Percentiles rank a stretch among this genome's conserved stretches.
phyloP scores from a whole-genome alignment of 202 grass and related monocot genomes.

The Digitaria exilis region DNA sequence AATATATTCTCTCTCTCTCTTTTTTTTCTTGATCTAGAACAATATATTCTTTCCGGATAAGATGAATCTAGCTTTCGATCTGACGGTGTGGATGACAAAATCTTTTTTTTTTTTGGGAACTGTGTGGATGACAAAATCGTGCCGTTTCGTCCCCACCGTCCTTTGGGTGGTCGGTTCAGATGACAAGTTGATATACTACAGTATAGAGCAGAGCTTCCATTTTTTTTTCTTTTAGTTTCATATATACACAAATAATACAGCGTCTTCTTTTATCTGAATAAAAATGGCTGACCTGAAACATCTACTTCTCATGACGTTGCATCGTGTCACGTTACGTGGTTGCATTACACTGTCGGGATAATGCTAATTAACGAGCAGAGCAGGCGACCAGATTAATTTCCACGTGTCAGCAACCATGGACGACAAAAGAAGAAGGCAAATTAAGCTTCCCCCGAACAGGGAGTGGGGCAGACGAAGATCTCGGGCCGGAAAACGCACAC shows the following conservation, averaged over 20 bases:
- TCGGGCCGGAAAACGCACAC: not conserved
- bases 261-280: not conserved
- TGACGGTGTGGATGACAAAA: not conserved
- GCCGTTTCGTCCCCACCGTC: not conserved
- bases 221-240: no score
- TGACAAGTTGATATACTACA: not conserved
- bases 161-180: not conserved
- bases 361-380: not conserved
- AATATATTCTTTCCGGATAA: conserved; percentile 13
- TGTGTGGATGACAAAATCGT: no score
- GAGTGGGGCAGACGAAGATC: conserved; percentile 33
- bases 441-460: not conserved
- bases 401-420: conserved; percentile 21
- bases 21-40: no score
- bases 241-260: no score
- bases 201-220: not conserved
- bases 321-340: not conserved
- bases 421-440: not conserved
- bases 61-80: not conserved
- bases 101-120: no score
- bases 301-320: not conserved
- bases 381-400: not conserved
- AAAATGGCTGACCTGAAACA: no score
- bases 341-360: not conserved
- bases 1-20: not conserved